Base-by-base conservation (phyloP, 129 eudicot species). In the Helianthus annuus region DNA sequence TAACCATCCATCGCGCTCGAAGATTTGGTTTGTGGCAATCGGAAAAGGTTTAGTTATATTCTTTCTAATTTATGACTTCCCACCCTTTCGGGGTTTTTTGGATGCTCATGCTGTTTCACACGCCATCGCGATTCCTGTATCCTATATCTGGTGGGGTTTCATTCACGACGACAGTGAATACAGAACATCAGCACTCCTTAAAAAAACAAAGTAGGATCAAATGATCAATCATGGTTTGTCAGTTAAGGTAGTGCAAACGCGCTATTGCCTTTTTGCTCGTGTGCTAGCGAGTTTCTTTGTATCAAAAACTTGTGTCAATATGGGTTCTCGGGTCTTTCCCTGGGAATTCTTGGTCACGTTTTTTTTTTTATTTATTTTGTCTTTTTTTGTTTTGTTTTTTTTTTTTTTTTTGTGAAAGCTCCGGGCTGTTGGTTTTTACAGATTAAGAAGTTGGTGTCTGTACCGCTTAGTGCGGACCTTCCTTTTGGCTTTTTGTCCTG, bases 51-150 rank as follows among this genome's bases (percentile, higher is more conserved):
- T 90, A 36, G 81, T 92, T 66, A 70, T 76, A 64, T 87, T 93
- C 2, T 80, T 90, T 39, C 81, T 79, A 78, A 76, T 87, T 34
- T 87, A 87, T 66, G 96, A 93, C 76, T 93, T 93, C 72, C 97
- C 98, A 29, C 97, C 98, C 13, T 84, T 85, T 77, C 1, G 22
- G 80, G 96, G 86, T 74, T 75, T 83, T 48, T 83, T 93, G 48
- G 98, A 93, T 76, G 92, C 97, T 57, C 87, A 87, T 73, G 93
- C 92, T 57, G 72, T 93, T 52, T 87, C 90, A 83, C 97, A 89
- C 60, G 96, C 97, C 51, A 76, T 86, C 11, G 86, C 86, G n/a
- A 83, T 93, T 5, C 97, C 97, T 36, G 83, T 93, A 32, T 81
- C 92, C 57, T 87, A 80, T 66, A 80, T 87, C 19, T 84, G 90